Conservation (phyloP, 73 alveolate species). For the Halteria grandinella region DNA sequence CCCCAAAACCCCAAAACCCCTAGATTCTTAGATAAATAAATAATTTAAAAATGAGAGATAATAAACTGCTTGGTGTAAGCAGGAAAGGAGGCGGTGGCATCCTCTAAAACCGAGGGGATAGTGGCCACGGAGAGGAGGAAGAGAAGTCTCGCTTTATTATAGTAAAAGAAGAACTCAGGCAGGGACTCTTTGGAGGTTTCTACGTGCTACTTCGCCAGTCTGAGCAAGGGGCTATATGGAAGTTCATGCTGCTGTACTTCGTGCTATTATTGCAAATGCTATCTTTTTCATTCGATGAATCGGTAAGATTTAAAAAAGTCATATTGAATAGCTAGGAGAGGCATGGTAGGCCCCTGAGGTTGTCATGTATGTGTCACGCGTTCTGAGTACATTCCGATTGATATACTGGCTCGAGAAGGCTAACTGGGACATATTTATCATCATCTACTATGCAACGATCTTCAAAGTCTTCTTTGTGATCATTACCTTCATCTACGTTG, state of each 20-base stretch:
- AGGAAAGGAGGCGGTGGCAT: no score
- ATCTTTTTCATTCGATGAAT: conserved; percentile 55
- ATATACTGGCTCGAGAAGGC: conserved; percentile 46
- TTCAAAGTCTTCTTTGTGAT: conserved; percentile 45
- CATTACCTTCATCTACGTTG: conserved; percentile 53
- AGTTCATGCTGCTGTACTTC: conserved; percentile 30
- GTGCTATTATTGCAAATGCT: conserved; percentile 50
- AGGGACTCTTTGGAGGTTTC: conserved; percentile 57
- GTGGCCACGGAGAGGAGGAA: conserved; percentile 27
- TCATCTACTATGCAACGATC: conserved; percentile 44
- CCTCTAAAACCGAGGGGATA: no score
- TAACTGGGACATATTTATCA: conserved; percentile 38
- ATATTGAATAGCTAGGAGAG: conserved; percentile 11
- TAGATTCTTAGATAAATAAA: no score
- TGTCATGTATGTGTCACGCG: conserved; percentile 13
- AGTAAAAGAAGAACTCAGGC: conserved; percentile 45
- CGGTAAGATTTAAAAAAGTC: no score
- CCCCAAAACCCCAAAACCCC: no score
- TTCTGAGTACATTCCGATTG: conserved; percentile 30
- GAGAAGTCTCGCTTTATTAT: conserved; percentile 57
- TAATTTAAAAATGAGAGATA: no score
- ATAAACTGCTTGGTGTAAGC: no score
- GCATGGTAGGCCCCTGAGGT: conserved; percentile 32
- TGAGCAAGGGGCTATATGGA: conserved; percentile 63
- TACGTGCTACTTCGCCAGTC: conserved; percentile 39